Conservation (phyloP, 495 filamentous ascomycete species). For the Xylaria curta region DNA sequence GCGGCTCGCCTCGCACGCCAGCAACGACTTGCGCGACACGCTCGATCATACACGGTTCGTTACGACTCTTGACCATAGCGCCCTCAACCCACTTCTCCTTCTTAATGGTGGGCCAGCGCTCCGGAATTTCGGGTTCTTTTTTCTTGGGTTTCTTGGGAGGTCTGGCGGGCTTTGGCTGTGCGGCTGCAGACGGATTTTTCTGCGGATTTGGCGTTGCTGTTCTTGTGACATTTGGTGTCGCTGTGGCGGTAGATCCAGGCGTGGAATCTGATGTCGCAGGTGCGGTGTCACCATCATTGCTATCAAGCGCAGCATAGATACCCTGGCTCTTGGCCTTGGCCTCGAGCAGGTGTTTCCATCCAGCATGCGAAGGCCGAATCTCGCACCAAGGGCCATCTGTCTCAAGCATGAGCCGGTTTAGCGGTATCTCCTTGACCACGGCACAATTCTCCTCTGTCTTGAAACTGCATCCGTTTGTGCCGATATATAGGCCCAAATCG, state of each 20-base stretch:
- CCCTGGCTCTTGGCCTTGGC: constrained; percentile 27
- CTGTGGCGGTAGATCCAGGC: constrained; percentile 9
- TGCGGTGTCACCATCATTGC: constrained; percentile 7
- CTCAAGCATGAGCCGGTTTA: constrained; percentile 83
- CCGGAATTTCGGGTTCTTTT: constrained; percentile 53
- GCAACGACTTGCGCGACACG: constrained; percentile 89
- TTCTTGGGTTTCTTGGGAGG: constrained; percentile 50
- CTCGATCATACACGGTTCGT: constrained; percentile 84
- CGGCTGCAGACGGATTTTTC: constrained; percentile 27
- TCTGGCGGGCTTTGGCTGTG: constrained; percentile 36
- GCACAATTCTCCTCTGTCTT: constrained; percentile 89
- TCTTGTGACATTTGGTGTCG: constrained; percentile 29
- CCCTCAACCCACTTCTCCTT: constrained; percentile 92
- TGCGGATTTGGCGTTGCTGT: constrained; percentile 31
- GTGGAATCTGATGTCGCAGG: constrained; percentile 22
- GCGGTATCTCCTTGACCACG: constrained; percentile 75
- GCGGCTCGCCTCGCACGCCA: constrained; percentile 74
- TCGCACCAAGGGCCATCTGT: constrained; percentile 94
- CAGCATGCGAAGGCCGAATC: constrained; percentile 68
- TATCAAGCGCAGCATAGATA: neutral
- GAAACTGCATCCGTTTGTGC: constrained; percentile 90
- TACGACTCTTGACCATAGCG: constrained; percentile 85
- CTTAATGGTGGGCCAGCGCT: constrained; percentile 68
- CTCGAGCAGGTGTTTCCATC: constrained; percentile 59
- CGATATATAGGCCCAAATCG: constrained; percentile 78